Conservation (phyloP, 1,139 yeast genomes). For the Magnusiomyces magnusii region DNA sequence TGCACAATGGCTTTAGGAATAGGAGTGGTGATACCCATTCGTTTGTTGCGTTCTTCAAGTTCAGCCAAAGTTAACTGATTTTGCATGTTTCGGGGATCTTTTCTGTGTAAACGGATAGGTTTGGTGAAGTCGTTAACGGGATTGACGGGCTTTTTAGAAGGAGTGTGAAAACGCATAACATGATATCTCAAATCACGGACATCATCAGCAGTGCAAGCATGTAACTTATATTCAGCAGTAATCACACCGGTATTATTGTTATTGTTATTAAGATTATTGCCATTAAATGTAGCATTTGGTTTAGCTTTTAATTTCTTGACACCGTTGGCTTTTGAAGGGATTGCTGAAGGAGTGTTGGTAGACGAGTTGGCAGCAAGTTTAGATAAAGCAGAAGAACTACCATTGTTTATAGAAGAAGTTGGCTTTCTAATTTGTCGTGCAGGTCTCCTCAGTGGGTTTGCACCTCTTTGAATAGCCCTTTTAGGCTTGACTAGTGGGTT, state of each 20-base stretch:
- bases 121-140: slow-evolving; percentile 62
- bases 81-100: slow-evolving; percentile 86
- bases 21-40: slow-evolving; percentile 41
- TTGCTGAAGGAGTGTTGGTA: background rate
- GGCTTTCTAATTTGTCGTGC: slow-evolving; percentile 1
- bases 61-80: slow-evolving; percentile 67
- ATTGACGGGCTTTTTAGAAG: slow-evolving; percentile 49
- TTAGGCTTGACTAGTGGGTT: slow-evolving; percentile 7
- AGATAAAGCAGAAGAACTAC: background rate
- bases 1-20: slow-evolving; percentile 8
- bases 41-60: slow-evolving; percentile 47
- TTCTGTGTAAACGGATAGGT: slow-evolving; percentile 83
- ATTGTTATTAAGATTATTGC: background rate
- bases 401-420: background rate
- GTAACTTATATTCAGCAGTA: slow-evolving; percentile 49
- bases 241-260: background rate
- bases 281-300: background rate
- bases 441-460: slow-evolving; percentile 5
- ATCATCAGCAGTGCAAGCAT: slow-evolving; percentile 67
- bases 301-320: background rate
- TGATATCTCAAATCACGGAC: slow-evolving; percentile 71
- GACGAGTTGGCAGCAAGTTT: background rate
- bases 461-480: background rate
- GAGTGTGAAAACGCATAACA: slow-evolving; percentile 70
- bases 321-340: background rate